Evolutionary conservation across 805 yeast species (phyloP).

Genomic region (Cyberlindnera subsufficiens): DNA sequence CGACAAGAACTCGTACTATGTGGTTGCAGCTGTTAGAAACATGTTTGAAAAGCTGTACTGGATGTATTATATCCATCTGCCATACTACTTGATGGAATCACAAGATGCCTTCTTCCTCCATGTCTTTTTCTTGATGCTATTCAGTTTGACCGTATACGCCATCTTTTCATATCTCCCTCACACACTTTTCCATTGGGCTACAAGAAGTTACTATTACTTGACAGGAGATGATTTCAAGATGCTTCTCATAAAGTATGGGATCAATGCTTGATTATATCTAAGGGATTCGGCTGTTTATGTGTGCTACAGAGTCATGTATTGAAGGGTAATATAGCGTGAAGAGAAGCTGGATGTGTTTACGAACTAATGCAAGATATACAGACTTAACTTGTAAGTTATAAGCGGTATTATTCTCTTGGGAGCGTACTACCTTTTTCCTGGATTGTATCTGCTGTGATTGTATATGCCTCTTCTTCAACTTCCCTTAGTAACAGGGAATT

Average conservation of each 20-base stretch:
- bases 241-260: constrained; percentile 14
- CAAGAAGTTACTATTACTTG: constrained; percentile 26
- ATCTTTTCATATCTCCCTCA: constrained; percentile 27
- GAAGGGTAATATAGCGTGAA: no score
- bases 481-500: no score
- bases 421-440: no score
- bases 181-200: constrained; percentile 17
- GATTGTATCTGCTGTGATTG: no score
- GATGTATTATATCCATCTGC: constrained; percentile 39
- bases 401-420: no score
- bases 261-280: constrained; percentile 1
- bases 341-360: no score
- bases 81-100: constrained; percentile 37
- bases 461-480: no score
- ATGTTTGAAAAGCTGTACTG: constrained; percentile 31
- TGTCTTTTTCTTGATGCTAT: constrained; percentile 29
- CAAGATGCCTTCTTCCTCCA: constrained; percentile 37
- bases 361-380: no score
- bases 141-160: constrained; percentile 34
- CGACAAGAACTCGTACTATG: constrained; percentile 19
- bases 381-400: no score
- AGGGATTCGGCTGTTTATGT: background rate
- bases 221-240: constrained; percentile 28
- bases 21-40: constrained; percentile 24
- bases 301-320: background rate